Evolutionary conservation across 2,329 filamentous ascomycete genomes (phyloP), one percentile per base, ranked within the genome.

Genomic region (Volutella citrinella): DNA sequence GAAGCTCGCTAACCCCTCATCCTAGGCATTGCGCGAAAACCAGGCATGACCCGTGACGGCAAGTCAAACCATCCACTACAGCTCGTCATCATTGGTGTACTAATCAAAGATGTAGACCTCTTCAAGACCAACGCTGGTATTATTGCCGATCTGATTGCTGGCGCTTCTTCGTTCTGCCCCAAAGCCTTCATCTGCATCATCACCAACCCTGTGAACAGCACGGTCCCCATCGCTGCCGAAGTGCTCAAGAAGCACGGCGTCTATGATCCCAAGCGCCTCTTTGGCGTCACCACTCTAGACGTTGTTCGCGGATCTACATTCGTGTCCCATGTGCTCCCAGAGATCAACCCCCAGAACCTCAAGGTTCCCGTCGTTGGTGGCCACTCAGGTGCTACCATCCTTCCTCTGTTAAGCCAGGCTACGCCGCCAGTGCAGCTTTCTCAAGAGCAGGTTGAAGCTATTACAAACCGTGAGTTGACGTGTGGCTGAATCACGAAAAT

Each of bases 71-170:
- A 28, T 15, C 18, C 7, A n/a, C 15, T 11, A n/a, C 11, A 15
- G 19, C 9, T n/a, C n/a, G n/a, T n/a, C n/a, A n/a, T n/a, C n/a
- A n/a, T n/a, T n/a, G n/a, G n/a, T n/a, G n/a, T n/a, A n/a, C n/a
- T n/a, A n/a, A n/a, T n/a, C n/a, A n/a, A n/a, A n/a, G n/a, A n/a
- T n/a, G n/a, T 19, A 34, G 36, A 38, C 21, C 25, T 38, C 13
- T 88, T 88, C 80, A 87, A 87, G 71, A 88, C 82, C 71, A 88
- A 88, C 61, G 84, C 84, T 59, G 84, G 80, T 52, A 87, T 88
- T 59, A 84, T 87, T 61, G 82, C 82, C 54, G 83, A 87, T 61
- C 72, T 88, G 46, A 80, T 82, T 61, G 85, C 86, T 72, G 81
- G 80, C 50, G 76, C 74, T 55, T 83, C 83, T 44, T 75, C 84